phyloP scores from a whole-genome alignment of 179 eudicot genomes.

The Heliamphora pulchella region DNA sequence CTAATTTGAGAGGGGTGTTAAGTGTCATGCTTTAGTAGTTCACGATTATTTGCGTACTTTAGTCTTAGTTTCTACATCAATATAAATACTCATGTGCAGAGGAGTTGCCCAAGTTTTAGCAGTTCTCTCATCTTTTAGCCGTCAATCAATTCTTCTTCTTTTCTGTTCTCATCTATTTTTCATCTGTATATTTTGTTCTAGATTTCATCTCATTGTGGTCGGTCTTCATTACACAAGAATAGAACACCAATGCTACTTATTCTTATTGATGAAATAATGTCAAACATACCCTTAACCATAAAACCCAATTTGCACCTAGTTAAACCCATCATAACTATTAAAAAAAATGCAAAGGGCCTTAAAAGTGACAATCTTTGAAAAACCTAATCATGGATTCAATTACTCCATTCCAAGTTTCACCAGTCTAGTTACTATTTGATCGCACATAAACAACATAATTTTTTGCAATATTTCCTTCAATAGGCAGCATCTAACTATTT shows the following conservation, averaged over 20 bases:
- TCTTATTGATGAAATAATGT: neutral
- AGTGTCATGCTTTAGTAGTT: no score
- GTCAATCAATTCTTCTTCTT: no score
- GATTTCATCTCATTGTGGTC: neutral
- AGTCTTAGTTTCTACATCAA: no score
- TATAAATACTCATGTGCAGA: no score
- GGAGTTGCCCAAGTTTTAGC: no score
- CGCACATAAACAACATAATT: neutral
- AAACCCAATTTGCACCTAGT: neutral
- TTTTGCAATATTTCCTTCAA: neutral
- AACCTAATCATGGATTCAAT: neutral
- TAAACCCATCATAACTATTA: neutral
- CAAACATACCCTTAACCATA: neutral
- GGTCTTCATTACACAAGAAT: neutral
- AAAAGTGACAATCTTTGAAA: neutral
- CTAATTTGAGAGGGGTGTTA: no score
- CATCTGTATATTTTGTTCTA: no score
- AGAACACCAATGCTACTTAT: neutral
- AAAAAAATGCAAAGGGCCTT: neutral
- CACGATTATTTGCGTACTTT: no score
- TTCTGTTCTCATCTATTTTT: no score
- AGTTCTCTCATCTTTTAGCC: no score
- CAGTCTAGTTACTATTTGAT: neutral
- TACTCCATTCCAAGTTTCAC: constrained; percentile 6
- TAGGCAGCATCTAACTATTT: neutral